These are phyloP conservation scores for Acanthamoeba castellanii DNA, from an alignment of 208 protist genomes.

Conservation along the genomic window DNA sequence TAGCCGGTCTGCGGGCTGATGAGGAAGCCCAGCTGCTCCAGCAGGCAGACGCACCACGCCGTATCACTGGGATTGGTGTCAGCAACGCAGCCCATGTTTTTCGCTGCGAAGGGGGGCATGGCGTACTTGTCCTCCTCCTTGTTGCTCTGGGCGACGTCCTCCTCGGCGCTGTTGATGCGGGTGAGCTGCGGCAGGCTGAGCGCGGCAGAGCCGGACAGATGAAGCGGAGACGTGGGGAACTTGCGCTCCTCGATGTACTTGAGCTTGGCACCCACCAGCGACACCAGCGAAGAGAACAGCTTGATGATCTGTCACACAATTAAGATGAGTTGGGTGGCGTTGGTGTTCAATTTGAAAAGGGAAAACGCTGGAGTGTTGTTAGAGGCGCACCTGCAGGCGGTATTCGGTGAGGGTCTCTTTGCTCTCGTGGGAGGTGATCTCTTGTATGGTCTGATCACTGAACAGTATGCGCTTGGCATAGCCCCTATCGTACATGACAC, in stretches of 20 bases:
- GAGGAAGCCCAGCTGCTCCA: conserved; percentile 54
- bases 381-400: conserved; percentile 9
- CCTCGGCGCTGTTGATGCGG: neutral
- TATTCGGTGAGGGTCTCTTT: conserved; percentile 70
- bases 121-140: neutral
- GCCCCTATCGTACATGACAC: neutral
- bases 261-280: conserved; percentile 26
- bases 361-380: too few species aligned
- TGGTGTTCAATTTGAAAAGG: neutral
- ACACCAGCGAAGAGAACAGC: conserved; percentile 54
- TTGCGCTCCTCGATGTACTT: conserved; percentile 38
- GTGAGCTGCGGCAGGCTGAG: neutral
- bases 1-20: conserved; percentile 57
- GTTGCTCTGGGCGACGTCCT: neutral
- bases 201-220: neutral
- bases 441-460: conserved; percentile 20
- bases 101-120: too few species aligned
- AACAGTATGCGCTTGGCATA: conserved; percentile 62
- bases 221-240: conserved; percentile 7
- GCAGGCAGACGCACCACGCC: conserved; percentile 20
- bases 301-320: conserved; percentile 14
- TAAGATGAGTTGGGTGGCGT: neutral
- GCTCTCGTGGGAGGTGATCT: conserved; percentile 64
- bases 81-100: too few species aligned
- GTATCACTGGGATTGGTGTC: neutral